Evolutionary conservation across 208 protist species (phyloP).

Genomic region (Trypanosoma lewisi): DNA sequence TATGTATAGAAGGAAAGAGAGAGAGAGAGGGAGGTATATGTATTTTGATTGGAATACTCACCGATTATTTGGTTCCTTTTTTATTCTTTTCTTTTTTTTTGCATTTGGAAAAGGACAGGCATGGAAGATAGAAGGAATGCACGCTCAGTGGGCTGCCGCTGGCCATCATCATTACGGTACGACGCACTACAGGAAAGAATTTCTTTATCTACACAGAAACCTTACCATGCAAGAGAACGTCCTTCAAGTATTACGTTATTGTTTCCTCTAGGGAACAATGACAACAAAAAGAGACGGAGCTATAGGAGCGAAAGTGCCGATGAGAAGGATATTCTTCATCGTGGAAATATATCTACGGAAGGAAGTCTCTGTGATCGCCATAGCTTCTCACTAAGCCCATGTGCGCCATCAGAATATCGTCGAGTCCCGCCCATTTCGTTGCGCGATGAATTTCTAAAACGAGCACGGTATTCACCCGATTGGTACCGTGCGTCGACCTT

Average conservation of each 20-base stretch:
- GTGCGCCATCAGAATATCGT: neutral
- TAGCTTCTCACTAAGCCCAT: neutral
- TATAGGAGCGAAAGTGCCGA: neutral
- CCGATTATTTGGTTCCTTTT: neutral
- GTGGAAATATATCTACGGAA: neutral
- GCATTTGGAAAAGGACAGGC: neutral
- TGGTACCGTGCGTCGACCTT: neutral
- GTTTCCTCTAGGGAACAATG: neutral
- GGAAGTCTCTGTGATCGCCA: neutral
- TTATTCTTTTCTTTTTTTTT: neutral
- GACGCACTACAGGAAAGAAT: neutral
- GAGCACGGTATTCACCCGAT: neutral
- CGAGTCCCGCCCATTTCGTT: neutral
- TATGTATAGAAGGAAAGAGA: no score
- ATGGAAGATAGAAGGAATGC: neutral
- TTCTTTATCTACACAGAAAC: neutral
- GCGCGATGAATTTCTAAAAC: neutral
- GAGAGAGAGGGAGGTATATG: no score
- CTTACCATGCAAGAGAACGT: neutral
- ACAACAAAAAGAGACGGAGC: no score
- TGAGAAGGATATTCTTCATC: neutral
- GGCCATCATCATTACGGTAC: neutral
- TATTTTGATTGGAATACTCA: no score
- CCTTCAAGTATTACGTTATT: neutral
- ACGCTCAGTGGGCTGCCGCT: neutral